Percentiles rank a stretch among this genome's conserved stretches.
Conservation (phyloP, 768 basidiomycete genomes). For the Mycena haematopus region DNA sequence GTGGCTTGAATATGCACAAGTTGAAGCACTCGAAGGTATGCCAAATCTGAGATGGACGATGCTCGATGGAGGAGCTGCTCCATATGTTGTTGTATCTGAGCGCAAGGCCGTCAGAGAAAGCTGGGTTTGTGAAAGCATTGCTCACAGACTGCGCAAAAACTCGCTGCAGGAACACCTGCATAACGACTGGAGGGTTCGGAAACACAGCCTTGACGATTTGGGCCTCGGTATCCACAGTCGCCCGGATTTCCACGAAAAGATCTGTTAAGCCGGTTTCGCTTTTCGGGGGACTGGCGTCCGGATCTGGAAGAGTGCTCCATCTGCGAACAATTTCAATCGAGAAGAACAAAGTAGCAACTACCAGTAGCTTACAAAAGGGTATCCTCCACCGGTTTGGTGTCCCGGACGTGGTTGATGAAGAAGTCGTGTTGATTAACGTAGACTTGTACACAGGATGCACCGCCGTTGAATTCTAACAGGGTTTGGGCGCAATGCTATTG, state of each 20-base stretch:
- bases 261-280: conserved; percentile 80
- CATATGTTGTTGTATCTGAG: conserved; percentile 94
- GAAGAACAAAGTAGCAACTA: neutral
- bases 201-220: conserved; percentile 99
- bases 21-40: conserved; percentile 89
- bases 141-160: conserved; percentile 97
- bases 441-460: conserved; percentile 94
- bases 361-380: conserved; percentile 54
- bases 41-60: conserved; percentile 79
- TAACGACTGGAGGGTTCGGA: conserved; percentile 93
- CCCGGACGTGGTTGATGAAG: conserved; percentile 93
- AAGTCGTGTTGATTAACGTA: conserved; percentile 99
- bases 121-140: neutral
- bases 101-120: neutral
- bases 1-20: conserved; percentile 84
- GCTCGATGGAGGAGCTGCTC: conserved; percentile 86
- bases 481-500: conserved; percentile 95
- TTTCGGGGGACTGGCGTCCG: conserved; percentile 77
- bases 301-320: conserved; percentile 84
- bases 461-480: conserved; percentile 96
- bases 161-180: conserved; percentile 97
- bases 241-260: conserved; percentile 85
- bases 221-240: conserved; percentile 92
- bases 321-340: conserved; percentile 46
- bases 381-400: conserved; percentile 60